Base-by-base conservation (phyloP, 345 rosid species). In the Carallia brachiata region DNA sequence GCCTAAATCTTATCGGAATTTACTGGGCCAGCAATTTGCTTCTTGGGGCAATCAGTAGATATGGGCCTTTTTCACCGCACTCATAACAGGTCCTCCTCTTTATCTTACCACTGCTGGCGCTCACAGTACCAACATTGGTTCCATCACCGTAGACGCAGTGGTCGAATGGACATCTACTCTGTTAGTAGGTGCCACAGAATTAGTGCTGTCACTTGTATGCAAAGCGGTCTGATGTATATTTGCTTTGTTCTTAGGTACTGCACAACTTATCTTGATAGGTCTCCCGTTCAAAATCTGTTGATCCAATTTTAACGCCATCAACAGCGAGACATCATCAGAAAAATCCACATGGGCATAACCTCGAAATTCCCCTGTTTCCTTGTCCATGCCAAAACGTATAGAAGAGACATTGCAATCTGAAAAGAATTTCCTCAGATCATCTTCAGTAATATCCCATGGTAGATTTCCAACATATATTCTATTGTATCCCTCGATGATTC, bases 261-360 rank as follows among this genome's bases (percentile, higher is more conserved):
- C 99, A 75, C 96, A 88, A 52, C 96, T 89, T 66, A 90, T 84
- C 79, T 92, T 95, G 74, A 86, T 85, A 36, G 97, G 89, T 81
- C 97, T 88, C 74, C 97, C 97, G 10, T 84, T 72, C 16, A 86
- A 71, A 73, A 87, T 69, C 57, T 77, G 84, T 80, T 90, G 93
- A 84, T 95, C 91, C 81, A 92, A 82, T 87, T 89, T 90, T 12
- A 95, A 78, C 39, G 99, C 96, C 87, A 85, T 82, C 1, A 75
- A 75, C 66, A 86, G 73, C 7, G 88, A 90, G 19, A 78, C 73
- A 54, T 86, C 84, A 69, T 90, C 90, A 12, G 86, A 77, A 77
- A 92, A 95, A 75, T 90, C 94, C 52, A 92, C 87, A 70, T 92
- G 99, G 30, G 91, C 98, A 48, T 86, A 92, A 47, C 99, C 99